These are phyloP conservation scores for Neurospora sp. DNA, from an alignment of 495 filamentous ascomycete species.

Conservation along the genomic window DNA sequence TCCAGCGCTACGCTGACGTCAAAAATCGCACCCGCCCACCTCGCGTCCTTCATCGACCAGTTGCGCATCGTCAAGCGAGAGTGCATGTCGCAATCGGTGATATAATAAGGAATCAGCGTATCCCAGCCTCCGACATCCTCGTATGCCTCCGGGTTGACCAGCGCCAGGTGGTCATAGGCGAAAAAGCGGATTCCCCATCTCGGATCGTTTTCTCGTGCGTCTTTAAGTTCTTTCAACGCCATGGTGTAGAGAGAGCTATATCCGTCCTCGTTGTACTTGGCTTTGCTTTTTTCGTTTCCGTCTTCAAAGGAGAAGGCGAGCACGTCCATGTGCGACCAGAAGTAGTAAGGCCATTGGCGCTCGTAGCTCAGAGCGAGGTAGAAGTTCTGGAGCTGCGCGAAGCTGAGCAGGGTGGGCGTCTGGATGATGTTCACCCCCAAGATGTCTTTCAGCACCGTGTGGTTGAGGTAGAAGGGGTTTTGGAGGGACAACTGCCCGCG, in stretches of 20 bases:
- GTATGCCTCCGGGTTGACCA: conserved; percentile 45
- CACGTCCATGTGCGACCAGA: conserved; percentile 52
- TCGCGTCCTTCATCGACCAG: conserved; percentile 37
- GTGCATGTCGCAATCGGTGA: conserved; percentile 53
- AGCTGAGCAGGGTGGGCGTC: conserved; percentile 49
- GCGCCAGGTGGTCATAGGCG: conserved; percentile 48
- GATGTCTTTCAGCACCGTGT: conserved; percentile 34
- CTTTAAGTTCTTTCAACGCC: conserved; percentile 31
- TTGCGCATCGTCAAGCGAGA: conserved; percentile 39
- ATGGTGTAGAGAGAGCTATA: conserved; percentile 40
- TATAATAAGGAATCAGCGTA: conserved; percentile 49
- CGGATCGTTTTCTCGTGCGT: conserved; percentile 16
- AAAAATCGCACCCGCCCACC: conserved; percentile 38
- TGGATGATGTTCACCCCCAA: conserved; percentile 48
- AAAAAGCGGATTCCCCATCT: conserved; percentile 46
- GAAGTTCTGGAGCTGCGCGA: conserved; percentile 57
- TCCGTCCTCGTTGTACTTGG: conserved; percentile 24
- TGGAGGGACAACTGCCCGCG: conserved; percentile 42
- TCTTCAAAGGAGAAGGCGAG: conserved; percentile 45
- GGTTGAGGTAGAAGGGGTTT: conserved; percentile 55
- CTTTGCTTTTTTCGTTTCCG: conserved; percentile 21
- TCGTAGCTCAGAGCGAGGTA: conserved; percentile 46
- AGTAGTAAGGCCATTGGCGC: conserved; percentile 47
- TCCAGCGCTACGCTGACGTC: conserved; percentile 40
- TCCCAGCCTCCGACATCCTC: conserved; percentile 52